Base-by-base conservation (phyloP, 345 rosid species). In the Heritiera littoralis region DNA sequence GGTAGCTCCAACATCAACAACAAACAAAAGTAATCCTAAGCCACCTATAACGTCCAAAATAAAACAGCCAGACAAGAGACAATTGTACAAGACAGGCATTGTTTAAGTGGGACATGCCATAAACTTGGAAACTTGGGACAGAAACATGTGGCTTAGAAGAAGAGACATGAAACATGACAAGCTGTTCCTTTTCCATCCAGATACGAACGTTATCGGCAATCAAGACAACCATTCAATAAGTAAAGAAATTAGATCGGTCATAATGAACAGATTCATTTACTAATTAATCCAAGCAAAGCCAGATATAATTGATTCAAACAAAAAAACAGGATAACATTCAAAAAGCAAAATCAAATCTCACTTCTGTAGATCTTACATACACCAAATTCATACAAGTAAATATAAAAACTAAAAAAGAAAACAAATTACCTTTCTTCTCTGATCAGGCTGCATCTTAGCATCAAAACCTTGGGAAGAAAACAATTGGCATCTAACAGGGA, bases 401-500 rank as follows among this genome's bases (percentile, higher is more conserved):
- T 17, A n/a, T 49, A 77, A 15, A 38, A 28, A 69, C 9, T 52
- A 55, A 40, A 68, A 72, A 35, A 35, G 3, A 35, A 35, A 35
- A 67, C 23, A 74, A 64, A 6, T 10, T 72, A 92, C 98, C 98
- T 93, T 95, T 86, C 88, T 93, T 76, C 98, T 83, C 72, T 92
- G 98, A 89, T 93, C 98, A 85, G 90, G 84, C 87, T 93, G 97
- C 98, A 95, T 95, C 90, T 90, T 90, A 18, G 89, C 87, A 86
- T 77, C 75, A 89, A 87, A 85, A 78, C 59, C 63, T 82, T 73
- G 66, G 80, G 66, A 78, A 32, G 51, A 70, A 80, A 84, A 51
- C 41, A 81, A 80, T 46, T 65, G 77, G 66, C 82, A 54, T 64
- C 49, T 20, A 65, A 61, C 52, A 72, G 77, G 45, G 20, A 54